Conservation (phyloP, 169 alveolate genomes). For the Cryptosporidium xiaoi region DNA sequence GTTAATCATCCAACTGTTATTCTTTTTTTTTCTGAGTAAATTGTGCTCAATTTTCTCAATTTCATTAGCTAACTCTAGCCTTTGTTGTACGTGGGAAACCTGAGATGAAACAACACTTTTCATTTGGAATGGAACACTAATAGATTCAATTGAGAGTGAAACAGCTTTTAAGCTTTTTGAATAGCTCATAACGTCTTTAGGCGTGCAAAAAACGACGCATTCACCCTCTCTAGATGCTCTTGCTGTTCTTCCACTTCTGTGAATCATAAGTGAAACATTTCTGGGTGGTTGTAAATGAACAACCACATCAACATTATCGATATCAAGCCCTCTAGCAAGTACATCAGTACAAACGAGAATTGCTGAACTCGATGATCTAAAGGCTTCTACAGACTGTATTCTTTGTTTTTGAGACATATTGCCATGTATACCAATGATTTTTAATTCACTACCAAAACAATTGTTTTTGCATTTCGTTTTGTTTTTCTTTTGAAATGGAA, state of each 20-base stretch:
- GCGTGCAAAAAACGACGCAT: conserved; percentile 80
- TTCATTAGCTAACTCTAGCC: conserved; percentile 77
- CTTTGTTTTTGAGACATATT: conserved; percentile 83
- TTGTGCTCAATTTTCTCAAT: conserved; percentile 72
- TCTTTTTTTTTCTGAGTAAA: conserved; percentile 61
- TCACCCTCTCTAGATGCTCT: conserved; percentile 86
- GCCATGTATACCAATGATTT: conserved; percentile 78
- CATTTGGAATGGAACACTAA: conserved; percentile 9
- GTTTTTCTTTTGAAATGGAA: conserved; percentile 75
- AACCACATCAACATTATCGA: conserved; percentile 96
- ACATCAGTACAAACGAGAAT: conserved; percentile 93
- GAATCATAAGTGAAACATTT: conserved; percentile 93
- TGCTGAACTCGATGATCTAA: conserved; percentile 78
- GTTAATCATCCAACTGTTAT: conserved; percentile 76
- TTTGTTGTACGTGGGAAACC: conserved; percentile 36
- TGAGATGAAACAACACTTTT: conserved; percentile 28
- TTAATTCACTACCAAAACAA: conserved; percentile 14
- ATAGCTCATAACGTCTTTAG: conserved; percentile 80
- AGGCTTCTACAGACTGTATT: conserved; percentile 83
- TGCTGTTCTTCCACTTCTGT: conserved; percentile 98
- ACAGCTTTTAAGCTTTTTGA: conserved; percentile 36
- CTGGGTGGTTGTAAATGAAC: conserved; percentile 96
- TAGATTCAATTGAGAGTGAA: conserved; percentile 37
- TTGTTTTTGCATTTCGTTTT: conserved; percentile 16
- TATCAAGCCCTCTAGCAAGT: conserved; percentile 98